phyloP scores from a whole-genome alignment of 1,284 basidiomycete genomes.

The Trichosporon sp. region DNA sequence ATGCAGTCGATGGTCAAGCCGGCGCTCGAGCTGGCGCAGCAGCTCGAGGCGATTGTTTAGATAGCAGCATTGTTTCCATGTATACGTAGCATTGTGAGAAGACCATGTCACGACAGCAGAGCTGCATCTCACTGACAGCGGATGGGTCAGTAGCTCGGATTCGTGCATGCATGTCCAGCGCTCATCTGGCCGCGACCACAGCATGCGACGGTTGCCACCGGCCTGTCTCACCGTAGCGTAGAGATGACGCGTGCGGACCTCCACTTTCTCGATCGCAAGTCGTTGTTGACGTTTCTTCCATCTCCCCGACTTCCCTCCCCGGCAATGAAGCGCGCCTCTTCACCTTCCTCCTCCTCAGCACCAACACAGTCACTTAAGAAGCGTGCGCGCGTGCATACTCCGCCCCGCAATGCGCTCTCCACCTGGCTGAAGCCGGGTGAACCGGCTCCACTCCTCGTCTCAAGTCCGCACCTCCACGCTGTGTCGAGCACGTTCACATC shows the following conservation, averaged over 20 bases:
- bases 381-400: slow-evolving; percentile 26
- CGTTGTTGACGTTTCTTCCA: background rate
- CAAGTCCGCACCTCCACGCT: slow-evolving; percentile 44
- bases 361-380: slow-evolving; percentile 23
- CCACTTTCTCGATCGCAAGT: slow-evolving; percentile 3
- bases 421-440: slow-evolving; percentile 47
- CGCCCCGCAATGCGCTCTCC: slow-evolving; percentile 36
- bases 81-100: slow-evolving; percentile 29
- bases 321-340: slow-evolving; percentile 18
- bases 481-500: slow-evolving; percentile 46
- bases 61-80: slow-evolving; percentile 29
- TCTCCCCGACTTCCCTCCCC: background rate
- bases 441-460: slow-evolving; percentile 37
- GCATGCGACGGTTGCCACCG: background rate
- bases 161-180: too few relatives aligned
- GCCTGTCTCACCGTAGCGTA: background rate
- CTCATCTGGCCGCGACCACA: background rate
- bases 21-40: slow-evolving; percentile 51
- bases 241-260: background rate
- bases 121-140: too few relatives aligned
- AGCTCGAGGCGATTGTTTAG: slow-evolving; percentile 57
- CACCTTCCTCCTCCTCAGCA: slow-evolving; percentile 7
- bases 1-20: slow-evolving; percentile 55
- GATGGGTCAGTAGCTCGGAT: too few relatives aligned
- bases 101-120: too few relatives aligned